Evolutionary conservation across 2,329 filamentous ascomycete genomes (phyloP).

Genomic region (Colletotrichum navitas): DNA sequence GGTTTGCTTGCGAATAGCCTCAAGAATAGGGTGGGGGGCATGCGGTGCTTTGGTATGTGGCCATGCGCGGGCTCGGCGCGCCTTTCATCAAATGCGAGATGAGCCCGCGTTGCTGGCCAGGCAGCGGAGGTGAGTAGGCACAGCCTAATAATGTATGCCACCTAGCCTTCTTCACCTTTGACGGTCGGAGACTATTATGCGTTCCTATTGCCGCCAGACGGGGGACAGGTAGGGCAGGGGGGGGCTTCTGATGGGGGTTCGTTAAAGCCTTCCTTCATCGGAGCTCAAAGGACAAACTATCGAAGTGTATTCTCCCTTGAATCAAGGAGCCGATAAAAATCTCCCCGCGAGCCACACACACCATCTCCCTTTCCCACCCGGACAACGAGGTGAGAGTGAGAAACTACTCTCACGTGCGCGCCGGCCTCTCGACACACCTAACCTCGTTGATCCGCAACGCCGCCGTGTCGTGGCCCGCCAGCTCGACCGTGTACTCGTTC

Average conservation of each 20-base stretch:
- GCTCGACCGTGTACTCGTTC: slow-evolving; percentile 46
- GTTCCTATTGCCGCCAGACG: background rate
- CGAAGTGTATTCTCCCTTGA: slow-evolving; percentile 9
- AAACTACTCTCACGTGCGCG: background rate
- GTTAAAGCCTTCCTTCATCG: background rate
- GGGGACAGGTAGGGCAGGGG: background rate
- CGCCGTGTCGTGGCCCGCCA: slow-evolving; percentile 54
- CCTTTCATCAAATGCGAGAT: slow-evolving; percentile 27
- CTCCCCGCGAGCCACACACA: background rate
- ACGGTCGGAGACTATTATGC: background rate
- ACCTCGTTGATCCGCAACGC: slow-evolving; percentile 45
- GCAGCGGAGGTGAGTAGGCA: background rate
- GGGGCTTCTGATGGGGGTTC: too few relatives aligned
- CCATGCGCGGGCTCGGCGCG: background rate
- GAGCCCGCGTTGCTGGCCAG: slow-evolving; percentile 21
- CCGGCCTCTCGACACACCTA: slow-evolving; percentile 39
- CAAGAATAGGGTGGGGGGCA: background rate
- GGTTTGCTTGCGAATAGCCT: slow-evolving; percentile 32
- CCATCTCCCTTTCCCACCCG: background rate
- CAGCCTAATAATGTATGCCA: background rate
- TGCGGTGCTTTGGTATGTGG: background rate
- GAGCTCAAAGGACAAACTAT: background rate
- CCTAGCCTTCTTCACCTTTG: background rate
- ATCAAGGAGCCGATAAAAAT: background rate
- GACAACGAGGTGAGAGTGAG: too few relatives aligned